Conservation (phyloP, 2,329 filamentous ascomycete species). For the Chaetomiaceae sp. region DNA sequence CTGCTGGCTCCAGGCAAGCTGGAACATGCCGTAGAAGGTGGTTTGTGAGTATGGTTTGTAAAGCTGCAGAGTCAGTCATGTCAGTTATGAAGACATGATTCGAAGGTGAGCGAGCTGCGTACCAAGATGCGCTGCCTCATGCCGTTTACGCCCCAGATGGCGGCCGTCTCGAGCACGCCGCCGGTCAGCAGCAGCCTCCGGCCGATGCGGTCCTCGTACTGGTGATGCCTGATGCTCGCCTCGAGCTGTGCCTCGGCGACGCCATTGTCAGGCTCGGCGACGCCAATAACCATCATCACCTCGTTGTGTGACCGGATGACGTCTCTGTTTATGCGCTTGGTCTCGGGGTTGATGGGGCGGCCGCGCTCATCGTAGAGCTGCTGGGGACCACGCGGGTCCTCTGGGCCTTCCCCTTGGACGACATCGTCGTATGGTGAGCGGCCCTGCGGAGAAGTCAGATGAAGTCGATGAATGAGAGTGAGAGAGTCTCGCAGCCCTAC, state of each 20-base stretch:
- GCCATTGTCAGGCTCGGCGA: conserved; percentile 53
- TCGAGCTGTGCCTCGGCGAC: conserved; percentile 35
- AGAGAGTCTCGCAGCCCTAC: conserved; percentile 34
- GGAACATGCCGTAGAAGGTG: conserved; percentile 44
- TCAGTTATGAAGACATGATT: not conserved
- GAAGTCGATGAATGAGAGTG: not conserved
- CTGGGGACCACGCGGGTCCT: conserved; percentile 36
- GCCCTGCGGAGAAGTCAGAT: conserved; percentile 38
- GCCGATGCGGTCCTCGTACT: conserved; percentile 47
- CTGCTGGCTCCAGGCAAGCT: conserved; percentile 32
- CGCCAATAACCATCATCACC: conserved; percentile 59
- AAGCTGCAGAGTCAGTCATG: conserved; percentile 37
- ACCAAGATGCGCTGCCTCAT: conserved; percentile 53
- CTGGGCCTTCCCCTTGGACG: conserved; percentile 45
- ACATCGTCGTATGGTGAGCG: conserved; percentile 58
- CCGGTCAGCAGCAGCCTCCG: conserved; percentile 34
- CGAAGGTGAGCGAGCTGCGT: conserved; percentile 19
- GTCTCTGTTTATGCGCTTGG: conserved; percentile 51
- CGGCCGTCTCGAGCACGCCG: conserved; percentile 38
- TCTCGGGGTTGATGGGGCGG: conserved; percentile 51
- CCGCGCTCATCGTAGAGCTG: conserved; percentile 54
- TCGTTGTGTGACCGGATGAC: conserved; percentile 59
- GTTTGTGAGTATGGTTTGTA: conserved; percentile 48
- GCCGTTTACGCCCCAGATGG: conserved; percentile 50
- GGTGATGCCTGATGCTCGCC: conserved; percentile 41